Base-by-base conservation (phyloP, 2,329 filamentous ascomycete genomes). In the Ambrosiella cleistominuta region DNA sequence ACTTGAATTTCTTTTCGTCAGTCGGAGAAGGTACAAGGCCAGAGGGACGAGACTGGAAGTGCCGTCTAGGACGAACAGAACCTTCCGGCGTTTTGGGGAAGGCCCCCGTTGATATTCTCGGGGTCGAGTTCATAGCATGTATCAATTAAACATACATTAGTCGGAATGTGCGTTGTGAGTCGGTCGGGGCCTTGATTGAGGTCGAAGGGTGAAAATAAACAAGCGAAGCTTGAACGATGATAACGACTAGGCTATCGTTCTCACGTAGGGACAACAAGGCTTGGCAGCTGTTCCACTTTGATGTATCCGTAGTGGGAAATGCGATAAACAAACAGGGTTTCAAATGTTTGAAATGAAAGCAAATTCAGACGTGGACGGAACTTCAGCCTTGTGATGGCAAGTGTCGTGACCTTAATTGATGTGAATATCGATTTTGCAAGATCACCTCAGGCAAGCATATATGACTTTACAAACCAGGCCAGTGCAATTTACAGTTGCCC, bases 1-100 rank as follows among this genome's bases (percentile, higher is more conserved):
- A 42, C 37, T 54, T 54, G 38, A 54, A 54, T 38, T 54, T 54
- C 38, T 54, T 54, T 42, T 54, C 47, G 15, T 50, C 49, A 47
- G 60, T 53, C 15, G 58, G 55, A 3, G 58, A 52, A 27, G 54
- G 58, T 1, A 47, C 47, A n/a, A 57, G 50, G 35, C 42, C 55
- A 5, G 58, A 54, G 19, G 59, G 54, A 27, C 56, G 57, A 36
- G 50, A 45, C 15, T 61, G 50, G 47, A 58, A 61, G 35, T 50
- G 53, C 19, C 59, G 59, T 35, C 59, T 52, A 39, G 59, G 59
- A 52, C 59, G 59, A 47, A 61, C 56, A 35, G 59, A 50, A 37
- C 54, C 59, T 27, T 53, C 56, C 13, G 60, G 60, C 19, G 60
- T 61, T 38, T 56, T 52, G 54, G 60, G 60, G 47, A 61, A 61